Evolutionary conservation across 306 rosid genomes (phyloP).

Genomic region (Phaseolus lunatus): DNA sequence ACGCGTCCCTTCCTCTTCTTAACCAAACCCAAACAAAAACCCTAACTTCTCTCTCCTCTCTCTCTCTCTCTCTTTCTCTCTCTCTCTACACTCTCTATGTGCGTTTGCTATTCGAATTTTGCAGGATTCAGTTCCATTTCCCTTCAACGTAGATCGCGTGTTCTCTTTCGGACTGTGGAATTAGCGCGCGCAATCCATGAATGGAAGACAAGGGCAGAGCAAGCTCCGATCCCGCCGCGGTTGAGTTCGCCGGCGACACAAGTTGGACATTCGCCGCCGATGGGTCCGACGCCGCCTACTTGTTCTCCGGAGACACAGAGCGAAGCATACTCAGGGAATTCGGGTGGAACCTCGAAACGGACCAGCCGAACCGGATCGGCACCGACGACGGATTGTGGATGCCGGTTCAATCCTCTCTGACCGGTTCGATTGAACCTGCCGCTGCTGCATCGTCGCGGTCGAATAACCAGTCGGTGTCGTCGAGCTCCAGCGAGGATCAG

Average conservation of each 20-base stretch:
- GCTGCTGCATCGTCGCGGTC: constrained; percentile 41
- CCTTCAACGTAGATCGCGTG: constrained; percentile 2
- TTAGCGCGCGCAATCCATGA: constrained; percentile 37
- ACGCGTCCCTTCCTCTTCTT: constrained; percentile 70
- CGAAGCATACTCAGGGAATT: constrained; percentile 64
- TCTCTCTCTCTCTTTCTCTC: constrained; percentile 28
- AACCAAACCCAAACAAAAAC: constrained; percentile 56
- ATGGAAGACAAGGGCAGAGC: constrained; percentile 54
- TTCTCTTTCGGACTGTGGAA: not conserved
- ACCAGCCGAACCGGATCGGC: constrained; percentile 50
- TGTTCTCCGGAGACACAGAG: constrained; percentile 56
- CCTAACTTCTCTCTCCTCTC: constrained; percentile 56
- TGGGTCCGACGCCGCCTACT: constrained; percentile 49
- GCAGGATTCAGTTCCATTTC: constrained; percentile 22
- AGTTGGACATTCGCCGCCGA: constrained; percentile 60
- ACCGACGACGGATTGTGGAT: constrained; percentile 41
- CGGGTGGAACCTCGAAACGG: constrained; percentile 71
- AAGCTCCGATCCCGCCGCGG: constrained; percentile 50
- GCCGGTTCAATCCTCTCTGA: constrained; percentile 45
- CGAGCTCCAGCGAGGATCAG: constrained; percentile 90
- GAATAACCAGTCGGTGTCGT: constrained; percentile 73
- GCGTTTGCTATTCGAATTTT: constrained; percentile 27
- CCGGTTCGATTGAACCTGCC: constrained; percentile 46
- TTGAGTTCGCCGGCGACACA: constrained; percentile 56
- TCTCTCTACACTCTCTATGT: not conserved